These are phyloP conservation scores for Aspergillus tanneri DNA, from an alignment of 2,329 filamentous ascomycete species.

Conservation along the genomic window DNA sequence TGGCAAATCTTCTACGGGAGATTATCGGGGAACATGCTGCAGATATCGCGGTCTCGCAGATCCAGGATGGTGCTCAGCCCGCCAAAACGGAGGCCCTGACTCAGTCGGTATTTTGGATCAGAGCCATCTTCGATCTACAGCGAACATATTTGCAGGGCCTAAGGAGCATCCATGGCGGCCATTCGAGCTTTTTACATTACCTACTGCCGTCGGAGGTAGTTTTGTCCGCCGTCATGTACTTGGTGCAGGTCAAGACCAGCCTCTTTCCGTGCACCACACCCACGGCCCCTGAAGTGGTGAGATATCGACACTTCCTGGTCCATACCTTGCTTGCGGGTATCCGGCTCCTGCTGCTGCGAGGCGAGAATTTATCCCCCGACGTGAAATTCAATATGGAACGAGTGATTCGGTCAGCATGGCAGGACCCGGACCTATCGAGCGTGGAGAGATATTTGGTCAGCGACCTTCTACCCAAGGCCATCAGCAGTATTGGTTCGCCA, in stretches of 20 bases:
- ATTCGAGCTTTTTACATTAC: conserved; percentile 30
- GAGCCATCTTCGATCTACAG: conserved; percentile 38
- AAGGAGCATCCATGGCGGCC: conserved; percentile 28
- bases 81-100: conserved; percentile 25
- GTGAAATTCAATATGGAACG: conserved; percentile 31
- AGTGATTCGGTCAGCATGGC: conserved; percentile 35
- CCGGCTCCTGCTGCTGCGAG: conserved; percentile 33
- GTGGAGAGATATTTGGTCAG: conserved; percentile 35
- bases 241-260: conserved; percentile 32
- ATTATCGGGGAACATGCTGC: conserved; percentile 38
- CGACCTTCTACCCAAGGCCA: conserved; percentile 30
- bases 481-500: conserved; percentile 26
- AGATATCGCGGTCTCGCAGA: conserved; percentile 26
- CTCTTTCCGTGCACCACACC: conserved; percentile 31
- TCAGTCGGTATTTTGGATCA: conserved; percentile 36
- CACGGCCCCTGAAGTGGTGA: conserved; percentile 19
- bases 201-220: conserved; percentile 33
- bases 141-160: conserved; percentile 34
- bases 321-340: conserved; percentile 35
- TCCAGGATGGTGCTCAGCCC: conserved; percentile 21
- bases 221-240: conserved; percentile 37
- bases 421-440: conserved; percentile 31
- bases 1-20: conserved; percentile 35
- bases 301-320: conserved; percentile 21
- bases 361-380: conserved; percentile 26